These are phyloP conservation scores for Erucastrum elatum DNA, from an alignment of 345 rosid genomes.

Conservation along the genomic window DNA sequence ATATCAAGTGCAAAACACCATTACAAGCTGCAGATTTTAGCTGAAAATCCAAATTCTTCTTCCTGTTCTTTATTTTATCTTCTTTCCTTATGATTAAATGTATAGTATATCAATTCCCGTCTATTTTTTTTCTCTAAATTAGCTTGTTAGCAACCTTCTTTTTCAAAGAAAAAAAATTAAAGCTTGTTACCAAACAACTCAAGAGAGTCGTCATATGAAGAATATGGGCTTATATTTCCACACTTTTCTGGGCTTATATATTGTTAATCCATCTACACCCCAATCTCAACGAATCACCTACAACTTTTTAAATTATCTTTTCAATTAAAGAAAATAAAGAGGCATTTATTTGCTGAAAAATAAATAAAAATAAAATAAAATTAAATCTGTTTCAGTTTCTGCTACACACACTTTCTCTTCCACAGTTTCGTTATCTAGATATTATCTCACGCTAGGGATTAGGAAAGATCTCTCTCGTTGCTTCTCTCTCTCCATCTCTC, in stretches of 20 bases:
- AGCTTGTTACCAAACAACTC: no score
- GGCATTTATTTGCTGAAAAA: slow-evolving; percentile 1
- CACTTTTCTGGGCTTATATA: neutral
- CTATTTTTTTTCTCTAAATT: no score
- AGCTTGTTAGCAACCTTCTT: no score
- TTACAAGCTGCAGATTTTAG: no score
- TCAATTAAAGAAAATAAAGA: neutral
- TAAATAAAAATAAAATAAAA: neutral
- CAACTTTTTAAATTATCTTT: neutral
- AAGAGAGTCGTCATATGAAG: no score
- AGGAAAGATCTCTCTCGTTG: slow-evolving; percentile 22
- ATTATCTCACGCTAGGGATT: slow-evolving; percentile 30
- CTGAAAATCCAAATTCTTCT: no score
- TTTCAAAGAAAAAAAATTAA: no score
- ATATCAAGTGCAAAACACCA: no score
- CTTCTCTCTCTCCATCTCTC: slow-evolving; percentile 22
- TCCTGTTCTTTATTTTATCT: no score
- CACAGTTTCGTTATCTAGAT: slow-evolving; percentile 40
- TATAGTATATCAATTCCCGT: no score
- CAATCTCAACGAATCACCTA: slow-evolving; percentile 1
- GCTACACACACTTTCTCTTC: slow-evolving; percentile 20
- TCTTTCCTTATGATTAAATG: no score
- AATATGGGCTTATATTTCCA: no score
- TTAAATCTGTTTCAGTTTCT: neutral
- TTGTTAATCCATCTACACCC: neutral